Percentiles rank a stretch among this genome's conserved stretches.
Evolutionary conservation across 208 protist species (phyloP).

Genomic region (Acanthamoeba healyi): DNA sequence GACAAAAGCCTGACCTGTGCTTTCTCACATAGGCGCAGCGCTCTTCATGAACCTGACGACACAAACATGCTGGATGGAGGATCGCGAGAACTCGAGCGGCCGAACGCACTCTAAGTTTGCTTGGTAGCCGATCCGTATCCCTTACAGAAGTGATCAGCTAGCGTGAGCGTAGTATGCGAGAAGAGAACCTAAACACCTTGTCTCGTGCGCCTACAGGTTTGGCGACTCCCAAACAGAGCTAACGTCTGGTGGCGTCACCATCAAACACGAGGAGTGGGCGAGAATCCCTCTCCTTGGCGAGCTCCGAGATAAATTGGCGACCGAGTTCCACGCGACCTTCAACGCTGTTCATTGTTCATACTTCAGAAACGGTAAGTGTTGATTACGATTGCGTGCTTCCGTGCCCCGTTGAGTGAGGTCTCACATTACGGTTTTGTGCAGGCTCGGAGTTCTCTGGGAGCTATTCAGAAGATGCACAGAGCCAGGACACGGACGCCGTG

Average conservation of each 20-base stretch:
- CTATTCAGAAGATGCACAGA: not conserved
- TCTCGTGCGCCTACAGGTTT: not conserved
- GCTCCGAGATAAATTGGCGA: not conserved
- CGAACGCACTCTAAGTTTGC: not conserved
- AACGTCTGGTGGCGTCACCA: not conserved
- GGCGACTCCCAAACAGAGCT: slow-evolving; percentile 19
- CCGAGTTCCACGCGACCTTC: slow-evolving; percentile 25
- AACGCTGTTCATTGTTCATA: slow-evolving; percentile 4
- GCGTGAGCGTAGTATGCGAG: too few species aligned
- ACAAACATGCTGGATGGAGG: not conserved
- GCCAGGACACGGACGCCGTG: slow-evolving; percentile 36
- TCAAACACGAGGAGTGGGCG: slow-evolving; percentile 38
- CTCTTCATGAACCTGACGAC: not conserved
- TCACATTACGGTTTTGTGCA: not conserved
- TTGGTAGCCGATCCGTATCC: not conserved
- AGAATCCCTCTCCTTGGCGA: not conserved
- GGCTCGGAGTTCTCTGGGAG: not conserved
- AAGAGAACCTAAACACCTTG: too few species aligned
- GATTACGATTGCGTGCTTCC: too few species aligned
- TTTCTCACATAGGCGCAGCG: not conserved
- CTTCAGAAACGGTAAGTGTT: not conserved
- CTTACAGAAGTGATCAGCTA: too few species aligned
- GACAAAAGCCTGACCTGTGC: too few species aligned
- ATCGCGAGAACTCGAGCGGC: not conserved
- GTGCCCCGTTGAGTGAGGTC: not conserved